Base-by-base conservation (phyloP, 164 flowering plant species). In the Umbellularia californica region DNA sequence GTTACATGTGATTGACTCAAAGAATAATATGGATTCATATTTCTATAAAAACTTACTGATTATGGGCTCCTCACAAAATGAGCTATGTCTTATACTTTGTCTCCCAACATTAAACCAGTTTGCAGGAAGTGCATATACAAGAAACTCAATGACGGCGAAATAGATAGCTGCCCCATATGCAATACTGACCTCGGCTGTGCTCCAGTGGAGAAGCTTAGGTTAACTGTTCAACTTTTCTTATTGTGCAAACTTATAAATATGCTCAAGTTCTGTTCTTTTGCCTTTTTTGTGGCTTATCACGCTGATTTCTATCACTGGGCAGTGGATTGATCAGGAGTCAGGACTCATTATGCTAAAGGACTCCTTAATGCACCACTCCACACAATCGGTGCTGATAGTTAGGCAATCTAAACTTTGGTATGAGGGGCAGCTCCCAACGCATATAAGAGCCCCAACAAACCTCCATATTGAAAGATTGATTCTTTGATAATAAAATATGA, bases 81-180 rank as follows among this genome's bases (percentile, higher is more conserved):
- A 15, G 28, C 5, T 4, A 63, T 64, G 47, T 3, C 13, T 75
- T 77, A 5, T 69, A 28, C 13, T 63, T 28, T 68, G 55, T 55
- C 70, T 51, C 78, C 72, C 41, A 73, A 28, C 30, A 55, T 20
- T 70, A 35, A 50, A 73, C 58, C 82, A 95, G 99, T 93, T 83
- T 95, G 99, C 90, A 90, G 96, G 88, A 93, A 87, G 77, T 95
- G 99, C 85, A 95, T 95, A 58, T 87, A 84, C 75, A 82, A 90
- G 77, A 17, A 55, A 55, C 17, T 55, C 60, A 17, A 55, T 20
- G n/a, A 55, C 76, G 98, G 90, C 74, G 99, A 87, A 75, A 71
- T 77, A n/a, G 96, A 95, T 70, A 83, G 84, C 80, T 95, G 99
- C 74, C 99, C 99, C 30, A 84, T 92, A 58, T 95, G 99, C 89